Base-by-base conservation (phyloP, 1,284 basidiomycete genomes). In the Pseudozyma pruni region DNA sequence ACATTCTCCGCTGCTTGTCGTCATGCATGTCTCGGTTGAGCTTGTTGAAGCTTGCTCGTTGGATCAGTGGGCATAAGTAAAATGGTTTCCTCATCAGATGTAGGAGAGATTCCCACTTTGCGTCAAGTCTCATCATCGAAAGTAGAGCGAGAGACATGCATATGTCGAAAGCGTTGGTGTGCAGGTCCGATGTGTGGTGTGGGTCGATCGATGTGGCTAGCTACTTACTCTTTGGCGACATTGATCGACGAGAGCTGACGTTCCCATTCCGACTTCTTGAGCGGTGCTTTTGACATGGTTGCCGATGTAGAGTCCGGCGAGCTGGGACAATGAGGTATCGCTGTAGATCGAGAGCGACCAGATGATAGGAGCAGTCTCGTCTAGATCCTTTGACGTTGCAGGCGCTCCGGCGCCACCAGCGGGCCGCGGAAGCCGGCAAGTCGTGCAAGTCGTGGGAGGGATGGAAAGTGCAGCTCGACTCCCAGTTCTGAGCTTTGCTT, bases 101-200 rank as follows among this genome's bases (percentile, higher is more conserved):
- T 85, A 85, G 85, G 86, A 87, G 86, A 87, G 86, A 87, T 87
- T 87, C 86, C 86, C 86, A 87, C 86, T 86, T 86, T 85, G 83
- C 74, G 72, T 75, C 58, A 77, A 67, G 61, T 84, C 80, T 86
- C 85, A 86, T 86, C 85, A 82, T 79, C 53, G 64, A 80, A 80
- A 79, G 37, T 51, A 38, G 59, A 56, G 51, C 61, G 46, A 41
- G 20, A 13, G 20, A 23, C 29, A 13, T 37, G 20, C 22, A n/a
- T 23, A 51, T 43, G 61, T 29, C 33, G 46, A n/a, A 34, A 20
- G 34, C 13, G 31, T 27, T 40, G 43, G 4, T 14, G 9, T 20
- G 13, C 14, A n/a, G 31, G 17, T 14, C 20, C 14, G 22, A 35
- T 27, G 8, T 44, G 53, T 16, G 43, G 59, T 17, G n/a, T 44